Percentiles rank a stretch among this genome's conserved stretches.
Conservation (phyloP, 306 rosid genomes). For the Crataegus laevigata region DNA sequence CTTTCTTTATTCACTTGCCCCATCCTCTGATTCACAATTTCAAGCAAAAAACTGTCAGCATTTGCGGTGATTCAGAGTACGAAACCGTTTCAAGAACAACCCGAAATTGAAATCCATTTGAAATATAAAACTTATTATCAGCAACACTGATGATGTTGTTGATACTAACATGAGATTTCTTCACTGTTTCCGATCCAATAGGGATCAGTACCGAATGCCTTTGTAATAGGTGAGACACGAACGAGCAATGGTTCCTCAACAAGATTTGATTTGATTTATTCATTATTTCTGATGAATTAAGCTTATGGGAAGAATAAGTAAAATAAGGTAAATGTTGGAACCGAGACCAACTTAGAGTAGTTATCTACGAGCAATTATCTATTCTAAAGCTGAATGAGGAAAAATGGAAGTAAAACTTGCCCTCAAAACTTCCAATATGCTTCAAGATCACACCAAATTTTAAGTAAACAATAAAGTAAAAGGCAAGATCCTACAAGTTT, state of each 20-base stretch:
- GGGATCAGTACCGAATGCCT: neutral
- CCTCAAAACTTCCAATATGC: neutral
- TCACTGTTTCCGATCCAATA: neutral
- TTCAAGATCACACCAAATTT: neutral
- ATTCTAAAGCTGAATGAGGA: neutral
- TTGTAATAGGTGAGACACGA: neutral
- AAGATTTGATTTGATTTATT: neutral
- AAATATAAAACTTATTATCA: neutral
- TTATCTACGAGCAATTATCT: neutral
- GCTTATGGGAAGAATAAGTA: neutral
- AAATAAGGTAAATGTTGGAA: neutral
- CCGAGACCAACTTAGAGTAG: neutral
- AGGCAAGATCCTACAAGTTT: neutral
- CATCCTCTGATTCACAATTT: constrained; percentile 55
- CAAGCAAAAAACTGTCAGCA: neutral
- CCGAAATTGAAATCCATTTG: neutral
- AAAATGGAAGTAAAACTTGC: neutral
- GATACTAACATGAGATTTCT: neutral
- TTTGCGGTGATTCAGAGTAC: neutral
- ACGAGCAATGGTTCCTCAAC: neutral
- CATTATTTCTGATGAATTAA: neutral
- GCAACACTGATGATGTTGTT: neutral
- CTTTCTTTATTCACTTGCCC: constrained; percentile 75
- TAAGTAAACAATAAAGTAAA: neutral
- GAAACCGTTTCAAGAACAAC: neutral